Conservation (phyloP, 768 basidiomycete genomes). For the Lepiota brunneoincarnata region DNA sequence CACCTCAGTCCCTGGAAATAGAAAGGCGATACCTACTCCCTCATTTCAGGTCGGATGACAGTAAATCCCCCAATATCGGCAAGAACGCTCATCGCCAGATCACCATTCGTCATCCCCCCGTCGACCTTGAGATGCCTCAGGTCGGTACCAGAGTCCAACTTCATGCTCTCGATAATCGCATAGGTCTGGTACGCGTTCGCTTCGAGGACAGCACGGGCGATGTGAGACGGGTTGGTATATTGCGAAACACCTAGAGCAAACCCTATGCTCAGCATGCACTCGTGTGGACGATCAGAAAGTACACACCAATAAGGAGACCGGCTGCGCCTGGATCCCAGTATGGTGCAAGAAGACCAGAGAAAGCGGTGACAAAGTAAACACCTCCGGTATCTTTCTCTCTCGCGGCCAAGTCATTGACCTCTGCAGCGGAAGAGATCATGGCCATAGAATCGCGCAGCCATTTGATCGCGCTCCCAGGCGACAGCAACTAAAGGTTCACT, state of each 20-base stretch:
- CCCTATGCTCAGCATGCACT: background rate
- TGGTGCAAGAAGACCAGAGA: conserved; percentile 93
- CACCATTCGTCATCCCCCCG: conserved; percentile 97
- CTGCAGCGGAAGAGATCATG: conserved; percentile 74
- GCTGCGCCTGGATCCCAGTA: conserved; percentile 96
- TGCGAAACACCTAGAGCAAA: conserved; percentile 60
- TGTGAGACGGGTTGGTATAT: conserved; percentile 89
- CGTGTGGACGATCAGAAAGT: background rate
- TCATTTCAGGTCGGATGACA: conserved; percentile 92
- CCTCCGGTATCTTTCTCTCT: conserved; percentile 80
- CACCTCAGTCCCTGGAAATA: background rate
- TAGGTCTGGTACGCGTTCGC: conserved; percentile 96
- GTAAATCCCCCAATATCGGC: conserved; percentile 91
- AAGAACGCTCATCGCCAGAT: conserved; percentile 81
- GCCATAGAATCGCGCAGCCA: conserved; percentile 93
- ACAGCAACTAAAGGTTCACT: conserved; percentile 66
- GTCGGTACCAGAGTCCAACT: conserved; percentile 77
- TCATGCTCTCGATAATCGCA: conserved; percentile 95
- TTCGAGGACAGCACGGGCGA: conserved; percentile 92
- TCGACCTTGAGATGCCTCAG: conserved; percentile 91
- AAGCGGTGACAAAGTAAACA: conserved; percentile 95
- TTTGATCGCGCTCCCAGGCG: conserved; percentile 92
- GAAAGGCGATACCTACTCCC: conserved; percentile 66
- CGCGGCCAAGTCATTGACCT: conserved; percentile 84
- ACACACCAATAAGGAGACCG: conserved; percentile 75